Evolutionary conservation across 176 grass and related monocot species (phyloP), one percentile per base, ranked within the genome.

Genomic region (Cocos nucifera): DNA sequence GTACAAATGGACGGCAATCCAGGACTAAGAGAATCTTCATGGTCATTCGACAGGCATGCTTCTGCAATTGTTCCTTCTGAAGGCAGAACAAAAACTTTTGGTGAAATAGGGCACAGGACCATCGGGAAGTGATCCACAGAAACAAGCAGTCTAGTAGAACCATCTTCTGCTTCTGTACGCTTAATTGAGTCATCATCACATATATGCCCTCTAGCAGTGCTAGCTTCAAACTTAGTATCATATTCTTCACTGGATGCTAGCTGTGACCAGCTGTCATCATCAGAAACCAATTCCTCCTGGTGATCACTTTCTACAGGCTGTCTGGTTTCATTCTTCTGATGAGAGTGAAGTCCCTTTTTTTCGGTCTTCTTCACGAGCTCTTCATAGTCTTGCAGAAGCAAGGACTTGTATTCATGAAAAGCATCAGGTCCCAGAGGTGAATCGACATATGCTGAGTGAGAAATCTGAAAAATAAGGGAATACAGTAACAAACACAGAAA

Each of bases 381-480:
- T 62, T 97, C 84, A 68, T 85, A 78, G 62, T 97, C 93, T 89
- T 97, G 93, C 66, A 79, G 35, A 39, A 92, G 84, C 63, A 98
- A 85, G 28, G 76, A 69, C 61, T 98, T 78, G n/a, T 98, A 92
- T 75, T 98, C 87, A 39, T 70, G 84, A 55, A 92, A 98, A 49
- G 93, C 93, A 70, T 98, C 93, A 78, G 93, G 84, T 48, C 93
- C 93, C 21, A 98, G 84, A 4, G 93, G 93, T 55, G 84, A 98
- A 79, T 92, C 84, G 64, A 81, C 51, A 18, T 85, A 79, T 30
- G 81, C 76, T 24, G 87, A 92, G 22, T 98, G 87, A 57, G 87
- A 79, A 70, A 86, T 73, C 93, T 92, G 81, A 69, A 73, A 39
- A 81, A 49, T 48, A 78, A 67, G 53, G 49, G 2, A 15, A 65